Conservation (phyloP, 768 basidiomycete species). For the Lactifluus pinguis region DNA sequence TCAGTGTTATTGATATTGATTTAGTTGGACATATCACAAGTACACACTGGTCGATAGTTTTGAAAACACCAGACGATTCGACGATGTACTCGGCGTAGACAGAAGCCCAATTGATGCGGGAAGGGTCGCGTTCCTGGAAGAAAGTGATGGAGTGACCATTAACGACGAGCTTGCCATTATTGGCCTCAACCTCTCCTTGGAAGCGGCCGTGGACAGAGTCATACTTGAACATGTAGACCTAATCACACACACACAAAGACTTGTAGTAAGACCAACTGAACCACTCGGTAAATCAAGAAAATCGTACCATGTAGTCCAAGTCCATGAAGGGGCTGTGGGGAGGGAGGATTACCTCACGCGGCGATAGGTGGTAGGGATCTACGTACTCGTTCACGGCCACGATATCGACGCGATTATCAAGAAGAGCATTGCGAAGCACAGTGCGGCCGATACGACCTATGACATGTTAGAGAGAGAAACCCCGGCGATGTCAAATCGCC, state of each 20-base stretch:
- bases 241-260: background rate
- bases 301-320: constrained; percentile 85
- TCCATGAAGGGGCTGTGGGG: constrained; percentile 85
- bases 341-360: background rate
- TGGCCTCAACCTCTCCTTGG: constrained; percentile 72
- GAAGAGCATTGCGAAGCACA: constrained; percentile 89
- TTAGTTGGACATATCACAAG: background rate
- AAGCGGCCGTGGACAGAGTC: constrained; percentile 91
- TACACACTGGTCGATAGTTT: constrained; percentile 77
- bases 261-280: background rate
- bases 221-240: constrained; percentile 99
- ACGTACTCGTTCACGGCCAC: constrained; percentile 91
- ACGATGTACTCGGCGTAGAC: constrained; percentile 88
- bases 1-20: background rate
- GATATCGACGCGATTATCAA: constrained; percentile 66
- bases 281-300: background rate
- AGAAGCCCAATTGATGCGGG: constrained; percentile 72
- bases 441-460: constrained; percentile 99
- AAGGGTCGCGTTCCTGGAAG: constrained; percentile 81
- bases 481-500: background rate
- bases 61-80: constrained; percentile 99
- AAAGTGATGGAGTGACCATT: constrained; percentile 69
- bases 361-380: background rate
- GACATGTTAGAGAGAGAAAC: background rate
- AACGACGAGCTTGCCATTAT: constrained; percentile 86